These are phyloP conservation scores for Ustilago hordei DNA, from an alignment of 1,284 basidiomycete species.

Conservation along the genomic window DNA sequence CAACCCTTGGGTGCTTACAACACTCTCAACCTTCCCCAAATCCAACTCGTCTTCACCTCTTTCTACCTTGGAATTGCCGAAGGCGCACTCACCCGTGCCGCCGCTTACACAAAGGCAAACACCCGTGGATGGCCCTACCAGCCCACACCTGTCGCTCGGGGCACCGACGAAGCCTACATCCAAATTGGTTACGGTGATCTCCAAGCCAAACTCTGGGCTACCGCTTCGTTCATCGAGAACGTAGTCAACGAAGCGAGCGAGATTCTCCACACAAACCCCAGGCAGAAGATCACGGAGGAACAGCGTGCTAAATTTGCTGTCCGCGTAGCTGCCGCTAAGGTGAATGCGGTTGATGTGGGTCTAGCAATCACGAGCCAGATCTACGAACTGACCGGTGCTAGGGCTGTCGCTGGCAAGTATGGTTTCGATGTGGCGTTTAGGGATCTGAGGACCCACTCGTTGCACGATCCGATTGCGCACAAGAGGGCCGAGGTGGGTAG, in stretches of 20 bases:
- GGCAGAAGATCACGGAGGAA: conserved; percentile 57
- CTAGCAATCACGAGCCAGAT: conserved; percentile 66
- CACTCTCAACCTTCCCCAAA: conserved; percentile 67
- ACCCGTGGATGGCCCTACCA: conserved; percentile 69
- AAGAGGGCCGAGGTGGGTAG: conserved; percentile 66
- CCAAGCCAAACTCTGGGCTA: conserved; percentile 66
- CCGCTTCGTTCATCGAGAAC: conserved; percentile 64
- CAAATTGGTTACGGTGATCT: conserved; percentile 68
- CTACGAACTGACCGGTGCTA: conserved; percentile 67
- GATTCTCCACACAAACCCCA: conserved; percentile 54
- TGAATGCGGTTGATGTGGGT: conserved; percentile 63
- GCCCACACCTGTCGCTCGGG: conserved; percentile 54
- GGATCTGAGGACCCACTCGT: conserved; percentile 62
- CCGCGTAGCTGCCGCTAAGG: conserved; percentile 66
- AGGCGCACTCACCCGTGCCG: conserved; percentile 64
- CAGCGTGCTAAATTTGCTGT: conserved; percentile 68
- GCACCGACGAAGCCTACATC: conserved; percentile 68
- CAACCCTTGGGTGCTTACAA: conserved; percentile 66
- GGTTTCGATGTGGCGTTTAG: conserved; percentile 64
- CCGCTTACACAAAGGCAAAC: conserved; percentile 64
- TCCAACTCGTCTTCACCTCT: conserved; percentile 68
- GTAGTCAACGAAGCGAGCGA: conserved; percentile 46
- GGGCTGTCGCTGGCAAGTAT: conserved; percentile 64
- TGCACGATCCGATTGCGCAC: conserved; percentile 69
- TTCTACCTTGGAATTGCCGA: conserved; percentile 70